Base-by-base conservation (phyloP, 2,329 filamentous ascomycete genomes). In the Fusarium dimerum region DNA sequence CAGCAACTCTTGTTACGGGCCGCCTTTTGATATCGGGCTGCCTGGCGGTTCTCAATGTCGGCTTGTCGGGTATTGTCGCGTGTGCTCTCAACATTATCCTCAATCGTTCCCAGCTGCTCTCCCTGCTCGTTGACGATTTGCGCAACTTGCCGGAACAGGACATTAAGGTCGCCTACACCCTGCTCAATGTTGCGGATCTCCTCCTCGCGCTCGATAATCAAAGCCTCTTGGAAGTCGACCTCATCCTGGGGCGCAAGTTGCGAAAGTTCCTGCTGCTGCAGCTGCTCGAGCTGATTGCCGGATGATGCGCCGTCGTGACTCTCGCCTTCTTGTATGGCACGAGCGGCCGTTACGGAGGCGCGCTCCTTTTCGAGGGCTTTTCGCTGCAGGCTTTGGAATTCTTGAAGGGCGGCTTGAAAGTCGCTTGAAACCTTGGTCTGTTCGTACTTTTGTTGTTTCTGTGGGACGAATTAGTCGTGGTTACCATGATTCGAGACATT, bases 181-280 rank as follows among this genome's bases (percentile, higher is more conserved):
- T 97, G 92, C 76, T 97, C 94, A 66, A 99, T 99, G 69, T 96
- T 95, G 56, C 92, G 87, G 61, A 99, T 99, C 76, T 99, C 94
- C 51, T 91, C 86, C 73, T 99, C 94, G 48, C 95, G 92, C 78
- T 99, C 93, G 55, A 95, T 87, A 68, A 99, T 99, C 52, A 99
- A 79, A 15, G 89, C 87, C 63, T 99, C 94, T 69, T 99, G 94
- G 76, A 97, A 99, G 69, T 99, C 93, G 41, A 99, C 94, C 68
- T 99, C 95, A 63, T 91, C 88, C 71, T 99, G 94, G 29, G 90
- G 83, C 1, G 92, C 94, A 9, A 97, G 80, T 50, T 90, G 89
- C 12, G 89, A 78, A 62, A 92, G 86, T 65, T 65, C 57, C 61
- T 88, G 81, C 67, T 89, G 86, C 58, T 85, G 79, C 43, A 84